Base-by-base conservation (phyloP, 208 protist species). In the Tetramitus jugosus region DNA sequence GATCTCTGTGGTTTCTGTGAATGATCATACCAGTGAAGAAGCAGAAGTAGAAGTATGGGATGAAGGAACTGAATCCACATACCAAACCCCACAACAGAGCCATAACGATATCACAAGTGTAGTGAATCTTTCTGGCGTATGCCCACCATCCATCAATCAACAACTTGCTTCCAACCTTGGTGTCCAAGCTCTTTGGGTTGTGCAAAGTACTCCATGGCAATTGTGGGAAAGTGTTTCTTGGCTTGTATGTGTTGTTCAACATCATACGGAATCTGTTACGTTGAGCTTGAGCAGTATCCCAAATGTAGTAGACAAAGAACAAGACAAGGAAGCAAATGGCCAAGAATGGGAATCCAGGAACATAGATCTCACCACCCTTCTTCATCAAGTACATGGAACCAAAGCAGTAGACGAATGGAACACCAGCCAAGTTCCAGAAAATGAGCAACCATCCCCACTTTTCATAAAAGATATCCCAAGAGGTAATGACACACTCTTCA, bases 381-480 rank as follows among this genome's bases (percentile, higher is more conserved):
- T 77, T 80, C 31, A 46, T 84, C 61, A 95, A 89, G 83, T 93
- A 96, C 56, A 94, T 31, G 39, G 90, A 87, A 78, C 91, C 87
- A 84, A 94, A 90, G 86, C 88, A 95, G 87, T 97, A 97, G 60
- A 96, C 81, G 82, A 96, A 95, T 26, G 93, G 92, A 71, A 97
- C 93, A 76, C 94, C 86, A 85, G 89, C 89, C 4, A 93, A 91
- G 84, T 97, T 97, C 94, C 94, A 97, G 87, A 91, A 97, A 69
- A 85, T 87, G 39, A 96, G 87, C 93, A 97, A 91, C 87, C 89
- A 94, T 76, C 92, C 92, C 68, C 91, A 96, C 84, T 96, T 96
- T 81, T 97, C 94, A 84, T 96, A 93, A 86, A 89, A 94, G 45
- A 96, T 86, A 79, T 97, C 94, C 93, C 93, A 97, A n/a, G 92